Conservation (phyloP, 225 moss, liverwort and hornwort species). For the Thuidium tamariscinum region DNA sequence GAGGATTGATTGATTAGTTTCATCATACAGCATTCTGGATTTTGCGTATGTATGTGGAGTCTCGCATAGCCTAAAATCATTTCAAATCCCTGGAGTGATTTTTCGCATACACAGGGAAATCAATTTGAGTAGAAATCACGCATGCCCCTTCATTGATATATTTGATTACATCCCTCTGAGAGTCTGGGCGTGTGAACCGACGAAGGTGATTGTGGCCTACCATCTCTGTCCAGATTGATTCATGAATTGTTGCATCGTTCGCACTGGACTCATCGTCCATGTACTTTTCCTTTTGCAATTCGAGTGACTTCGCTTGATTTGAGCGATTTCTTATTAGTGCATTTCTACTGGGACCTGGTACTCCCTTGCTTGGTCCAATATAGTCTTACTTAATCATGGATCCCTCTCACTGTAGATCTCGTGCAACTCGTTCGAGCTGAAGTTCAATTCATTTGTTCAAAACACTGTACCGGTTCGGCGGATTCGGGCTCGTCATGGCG, state of each 20-base stretch:
- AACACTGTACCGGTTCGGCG: background rate
- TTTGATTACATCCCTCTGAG: background rate
- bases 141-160: background rate
- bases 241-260: background rate
- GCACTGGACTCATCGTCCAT: background rate
- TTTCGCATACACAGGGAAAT: background rate
- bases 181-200: background rate
- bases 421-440: background rate
- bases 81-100: background rate
- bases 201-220: background rate
- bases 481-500: background rate
- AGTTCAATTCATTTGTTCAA: background rate
- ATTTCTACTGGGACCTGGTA: background rate
- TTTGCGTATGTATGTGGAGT: background rate
- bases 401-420: background rate
- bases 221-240: background rate
- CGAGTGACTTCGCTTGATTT: background rate
- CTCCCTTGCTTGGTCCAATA: background rate
- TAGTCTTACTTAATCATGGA: background rate
- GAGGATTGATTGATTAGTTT: background rate
- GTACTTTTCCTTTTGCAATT: background rate
- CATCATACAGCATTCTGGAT: too few relatives aligned
- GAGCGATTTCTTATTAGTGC: background rate
- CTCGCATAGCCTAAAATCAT: background rate
- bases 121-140: too few relatives aligned